Base-by-base conservation (phyloP, 441 rosid species). In the Cnidoscolus chayamansa region DNA sequence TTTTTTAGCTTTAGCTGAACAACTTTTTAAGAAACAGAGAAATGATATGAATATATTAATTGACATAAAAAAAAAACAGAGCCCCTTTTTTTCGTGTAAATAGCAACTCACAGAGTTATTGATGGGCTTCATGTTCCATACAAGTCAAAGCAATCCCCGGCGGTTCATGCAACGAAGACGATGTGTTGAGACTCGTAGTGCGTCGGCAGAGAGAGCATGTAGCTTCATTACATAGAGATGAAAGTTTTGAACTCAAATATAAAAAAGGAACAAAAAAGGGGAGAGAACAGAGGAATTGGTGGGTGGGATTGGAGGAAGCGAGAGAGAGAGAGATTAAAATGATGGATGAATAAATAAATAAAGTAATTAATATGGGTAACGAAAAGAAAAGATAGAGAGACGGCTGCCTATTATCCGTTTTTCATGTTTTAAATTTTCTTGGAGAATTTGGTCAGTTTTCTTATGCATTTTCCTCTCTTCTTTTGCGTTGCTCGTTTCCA, bases 61-160 rank as follows among this genome's bases (percentile, higher is more conserved):
- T 56, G 31, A 56, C 31, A 7, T 17, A 56, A 56, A 3, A 56
- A 56, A 3, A 19, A 1, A 56, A 53, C n/a, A 13, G 17, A 53
- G 5, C 20, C 7, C 45, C 45, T 40, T 40, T 3, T 4, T 3
- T 51, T 16, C 25, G 25, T 11, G 51, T 13, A 50, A 50, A 31
- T 0, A 57, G 13, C 63, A n/a, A 72, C 72, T 76, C 70, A 80
- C 82, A 48, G 68, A 31, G 69, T 49, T 40, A 40, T 40, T 53
- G 55, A 19, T 25, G 7, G 75, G 56, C 82, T 70, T 73, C 77
- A 80, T 76, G 31, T 67, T 35, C 63, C 65, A 70, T 15, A 47
- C 73, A 73, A 64, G 56, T 59, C 70, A 61, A 61, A 11, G 48
- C 47, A 17, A 5, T 19, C 48, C 48, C 4, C 6, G 5, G 40